A percentile compares a stretch with the other conserved stretches of the same genome.
Conservation (phyloP, 2,329 filamentous ascomycete species). For the Aspergillus sp. region DNA sequence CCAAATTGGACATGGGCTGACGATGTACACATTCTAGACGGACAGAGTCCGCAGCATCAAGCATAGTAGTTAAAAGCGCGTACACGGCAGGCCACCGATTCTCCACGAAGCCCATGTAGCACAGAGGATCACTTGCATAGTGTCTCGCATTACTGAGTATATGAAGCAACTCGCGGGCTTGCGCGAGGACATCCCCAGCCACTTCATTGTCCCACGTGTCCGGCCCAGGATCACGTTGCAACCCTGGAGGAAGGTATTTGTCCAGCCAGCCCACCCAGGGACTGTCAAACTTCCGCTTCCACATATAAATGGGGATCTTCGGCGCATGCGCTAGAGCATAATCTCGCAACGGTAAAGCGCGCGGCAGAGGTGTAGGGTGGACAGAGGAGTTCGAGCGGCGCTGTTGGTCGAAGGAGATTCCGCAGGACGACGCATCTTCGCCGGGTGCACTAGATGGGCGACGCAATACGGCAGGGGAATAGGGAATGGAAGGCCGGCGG, state of each 20-base stretch:
- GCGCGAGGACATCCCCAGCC: slow-evolving; percentile 10
- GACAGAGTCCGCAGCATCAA: slow-evolving; percentile 27
- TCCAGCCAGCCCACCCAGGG: slow-evolving; percentile 29
- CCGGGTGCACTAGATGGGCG: slow-evolving; percentile 5
- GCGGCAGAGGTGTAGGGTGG: slow-evolving; percentile 9
- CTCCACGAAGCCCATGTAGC: slow-evolving; percentile 30
- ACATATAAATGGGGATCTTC: slow-evolving; percentile 10
- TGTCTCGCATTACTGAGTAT: slow-evolving; percentile 22
- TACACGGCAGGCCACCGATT: slow-evolving; percentile 34
- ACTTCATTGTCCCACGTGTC: slow-evolving; percentile 3
- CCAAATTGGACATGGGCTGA: slow-evolving; percentile 19
- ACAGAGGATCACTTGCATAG: slow-evolving; percentile 26
- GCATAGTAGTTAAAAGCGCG: slow-evolving; percentile 27
- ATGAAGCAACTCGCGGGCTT: slow-evolving; percentile 21
- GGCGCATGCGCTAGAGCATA: slow-evolving; percentile 5
- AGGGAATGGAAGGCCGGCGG: slow-evolving; percentile 16
- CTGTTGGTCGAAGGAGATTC: slow-evolving; percentile 5
- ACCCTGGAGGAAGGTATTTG: slow-evolving; percentile 20
- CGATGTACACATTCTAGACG: slow-evolving; percentile 8
- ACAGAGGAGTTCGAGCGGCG: slow-evolving; percentile 13
- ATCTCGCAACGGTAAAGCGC: slow-evolving; percentile 12
- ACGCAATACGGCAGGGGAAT: slow-evolving; percentile 5
- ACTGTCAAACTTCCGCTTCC: slow-evolving; percentile 15
- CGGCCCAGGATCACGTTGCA: slow-evolving; percentile 11
- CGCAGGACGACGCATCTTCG: slow-evolving; percentile 4